Evolutionary conservation across 768 basidiomycete genomes (phyloP).

Genomic region (Dioszegia crocea): DNA sequence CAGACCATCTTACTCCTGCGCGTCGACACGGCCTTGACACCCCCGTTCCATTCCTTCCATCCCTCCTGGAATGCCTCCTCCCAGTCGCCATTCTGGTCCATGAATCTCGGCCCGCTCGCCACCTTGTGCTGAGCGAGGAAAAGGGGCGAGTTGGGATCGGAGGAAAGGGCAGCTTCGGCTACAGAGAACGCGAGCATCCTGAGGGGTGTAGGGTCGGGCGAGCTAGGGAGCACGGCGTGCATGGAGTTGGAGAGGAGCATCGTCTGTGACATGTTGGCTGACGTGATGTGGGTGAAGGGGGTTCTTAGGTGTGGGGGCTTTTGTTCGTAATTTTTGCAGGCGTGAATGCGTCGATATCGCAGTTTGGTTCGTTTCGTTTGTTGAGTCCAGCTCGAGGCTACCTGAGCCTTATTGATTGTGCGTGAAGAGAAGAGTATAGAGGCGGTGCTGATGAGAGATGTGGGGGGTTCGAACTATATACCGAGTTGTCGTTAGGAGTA

Average conservation of each 20-base stretch:
- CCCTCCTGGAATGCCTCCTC: background rate
- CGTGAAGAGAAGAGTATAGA: background rate
- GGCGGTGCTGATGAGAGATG: background rate
- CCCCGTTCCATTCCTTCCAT: slow-evolving; percentile 4
- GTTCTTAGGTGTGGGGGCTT: too few relatives aligned
- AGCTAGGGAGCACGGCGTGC: slow-evolving; percentile 22
- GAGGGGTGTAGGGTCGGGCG: slow-evolving; percentile 41
- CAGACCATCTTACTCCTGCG: slow-evolving; percentile 13
- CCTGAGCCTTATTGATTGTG: slow-evolving; percentile 6
- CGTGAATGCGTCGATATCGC: slow-evolving; percentile 11
- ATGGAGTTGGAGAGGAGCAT: slow-evolving; percentile 15
- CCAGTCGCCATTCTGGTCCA: slow-evolving; percentile 1
- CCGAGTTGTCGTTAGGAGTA: background rate
- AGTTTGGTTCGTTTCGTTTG: background rate
- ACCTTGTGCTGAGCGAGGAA: slow-evolving; percentile 11
- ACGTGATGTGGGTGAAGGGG: background rate
- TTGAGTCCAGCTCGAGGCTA: slow-evolving; percentile 11
- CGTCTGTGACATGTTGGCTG: background rate
- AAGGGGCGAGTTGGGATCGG: slow-evolving; percentile 40
- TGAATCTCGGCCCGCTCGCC: slow-evolving; percentile 4
- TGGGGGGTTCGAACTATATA: background rate
- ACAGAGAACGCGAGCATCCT: slow-evolving; percentile 39
- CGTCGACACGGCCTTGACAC: background rate
- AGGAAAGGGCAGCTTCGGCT: slow-evolving; percentile 40
- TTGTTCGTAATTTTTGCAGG: background rate